Percentiles rank a stretch among this genome's conserved stretches.
Conservation (phyloP, 257 asterid species). For the Knoxia roxburghii region DNA sequence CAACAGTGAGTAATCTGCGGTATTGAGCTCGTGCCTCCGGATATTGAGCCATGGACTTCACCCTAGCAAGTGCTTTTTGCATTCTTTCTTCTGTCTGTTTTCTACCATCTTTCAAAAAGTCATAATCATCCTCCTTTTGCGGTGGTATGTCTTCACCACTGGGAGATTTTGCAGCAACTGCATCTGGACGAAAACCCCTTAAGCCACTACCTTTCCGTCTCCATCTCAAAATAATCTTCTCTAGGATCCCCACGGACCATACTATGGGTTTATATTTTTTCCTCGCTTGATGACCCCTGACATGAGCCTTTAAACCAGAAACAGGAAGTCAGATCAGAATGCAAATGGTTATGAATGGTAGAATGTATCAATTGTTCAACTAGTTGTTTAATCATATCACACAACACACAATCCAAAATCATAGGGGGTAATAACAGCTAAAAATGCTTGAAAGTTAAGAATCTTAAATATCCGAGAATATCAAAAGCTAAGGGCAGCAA, state of each 20-base stretch:
- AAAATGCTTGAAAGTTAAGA: background rate
- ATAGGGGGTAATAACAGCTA: background rate
- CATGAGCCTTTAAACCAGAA: constrained; percentile 70
- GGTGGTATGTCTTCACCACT: constrained; percentile 26
- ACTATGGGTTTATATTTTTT: constrained; percentile 71
- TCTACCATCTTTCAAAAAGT: constrained; percentile 79
- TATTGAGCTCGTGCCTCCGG: constrained; percentile 93
- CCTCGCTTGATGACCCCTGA: constrained; percentile 96
- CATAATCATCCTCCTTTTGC: constrained; percentile 68
- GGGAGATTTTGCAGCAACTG: constrained; percentile 37
- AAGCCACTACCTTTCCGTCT: constrained; percentile 87
- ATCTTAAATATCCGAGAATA: too few species aligned
- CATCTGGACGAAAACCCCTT: constrained; percentile 69
- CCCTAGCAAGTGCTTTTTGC: constrained; percentile 85
- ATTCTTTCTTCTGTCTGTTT: constrained; percentile 80
- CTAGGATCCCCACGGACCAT: constrained; percentile 94
- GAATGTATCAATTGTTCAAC: background rate
- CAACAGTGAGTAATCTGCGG: constrained; percentile 78
- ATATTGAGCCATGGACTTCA: constrained; percentile 81
- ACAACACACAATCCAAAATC: background rate
- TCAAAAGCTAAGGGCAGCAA: background rate
- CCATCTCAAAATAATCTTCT: constrained; percentile 92
- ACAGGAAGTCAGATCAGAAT: constrained; percentile 27
- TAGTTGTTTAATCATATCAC: background rate
- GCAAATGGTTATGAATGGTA: background rate